Conservation (phyloP, 2,329 filamentous ascomycete genomes). For the Ilyonectria mors-panacis region DNA sequence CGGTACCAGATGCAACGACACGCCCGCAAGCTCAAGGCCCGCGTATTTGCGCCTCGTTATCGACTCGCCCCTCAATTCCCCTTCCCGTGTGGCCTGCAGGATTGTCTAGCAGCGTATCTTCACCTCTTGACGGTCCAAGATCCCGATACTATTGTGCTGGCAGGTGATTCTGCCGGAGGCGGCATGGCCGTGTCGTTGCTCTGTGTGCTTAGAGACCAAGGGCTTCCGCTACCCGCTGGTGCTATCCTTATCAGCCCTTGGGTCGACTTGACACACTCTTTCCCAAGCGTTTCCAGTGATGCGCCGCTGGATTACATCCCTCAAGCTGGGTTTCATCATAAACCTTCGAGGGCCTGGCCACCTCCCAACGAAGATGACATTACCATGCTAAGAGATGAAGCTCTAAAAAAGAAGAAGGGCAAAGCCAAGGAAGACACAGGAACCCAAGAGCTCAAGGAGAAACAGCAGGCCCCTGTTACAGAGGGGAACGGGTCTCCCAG, state of each 20-base stretch:
- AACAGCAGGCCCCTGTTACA: constrained; percentile 54
- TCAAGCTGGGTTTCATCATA: constrained; percentile 88
- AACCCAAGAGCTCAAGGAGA: constrained; percentile 47
- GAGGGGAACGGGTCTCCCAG: constrained; percentile 39
- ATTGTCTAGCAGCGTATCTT: constrained; percentile 90
- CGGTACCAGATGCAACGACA: constrained; percentile 98
- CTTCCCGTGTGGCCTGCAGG: constrained; percentile 92
- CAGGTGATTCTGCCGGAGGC: constrained; percentile 93
- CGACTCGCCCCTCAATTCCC: constrained; percentile 93
- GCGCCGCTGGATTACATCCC: constrained; percentile 90
- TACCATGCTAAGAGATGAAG: constrained; percentile 65
- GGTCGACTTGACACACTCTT: constrained; percentile 96
- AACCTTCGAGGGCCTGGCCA: constrained; percentile 92
- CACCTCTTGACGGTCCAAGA: constrained; percentile 84
- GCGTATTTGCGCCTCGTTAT: constrained; percentile 90
- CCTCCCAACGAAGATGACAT: constrained; percentile 87
- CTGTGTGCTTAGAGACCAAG: constrained; percentile 85
- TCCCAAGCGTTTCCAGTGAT: constrained; percentile 86
- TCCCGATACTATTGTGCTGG: constrained; percentile 86
- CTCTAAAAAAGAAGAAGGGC: constrained; percentile 57
- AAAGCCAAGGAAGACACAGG: constrained; percentile 40
- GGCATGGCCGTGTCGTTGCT: constrained; percentile 90
- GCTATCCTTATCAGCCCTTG: constrained; percentile 94
- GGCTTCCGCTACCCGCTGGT: constrained; percentile 87
- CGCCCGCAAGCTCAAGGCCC: constrained; percentile 91